These are phyloP conservation scores for Tardiomyces blankii DNA, from an alignment of 1,139 yeast species.

Conservation along the genomic window DNA sequence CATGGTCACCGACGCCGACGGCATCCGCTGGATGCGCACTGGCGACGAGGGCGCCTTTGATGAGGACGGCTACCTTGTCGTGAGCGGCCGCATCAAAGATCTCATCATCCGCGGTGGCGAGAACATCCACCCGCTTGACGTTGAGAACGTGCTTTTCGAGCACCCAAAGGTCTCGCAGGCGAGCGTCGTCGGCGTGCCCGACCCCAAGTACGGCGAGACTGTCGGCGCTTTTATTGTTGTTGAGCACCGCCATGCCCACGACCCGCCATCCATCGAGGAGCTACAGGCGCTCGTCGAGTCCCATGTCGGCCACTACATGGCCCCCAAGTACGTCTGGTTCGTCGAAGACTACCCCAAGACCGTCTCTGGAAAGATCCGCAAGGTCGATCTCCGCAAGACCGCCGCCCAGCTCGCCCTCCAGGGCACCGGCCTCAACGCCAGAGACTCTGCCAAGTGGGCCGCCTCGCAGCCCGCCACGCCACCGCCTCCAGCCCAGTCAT, in stretches of 20 bases:
- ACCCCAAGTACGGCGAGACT: constrained; percentile 23
- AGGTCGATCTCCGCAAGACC: constrained; percentile 19
- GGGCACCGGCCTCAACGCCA: not conserved
- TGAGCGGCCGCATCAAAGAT: constrained; percentile 27
- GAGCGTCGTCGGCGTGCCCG: constrained; percentile 24
- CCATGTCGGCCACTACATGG: constrained; percentile 23
- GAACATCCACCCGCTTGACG: constrained; percentile 25
- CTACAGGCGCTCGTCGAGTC: constrained; percentile 15
- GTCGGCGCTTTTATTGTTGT: constrained; percentile 23
- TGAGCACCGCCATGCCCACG: constrained; percentile 11
- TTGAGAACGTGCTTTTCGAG: constrained; percentile 22
- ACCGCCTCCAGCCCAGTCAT: no score
- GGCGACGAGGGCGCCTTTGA: constrained; percentile 27
- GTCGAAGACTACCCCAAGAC: constrained; percentile 26
- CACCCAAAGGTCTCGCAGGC: constrained; percentile 23
- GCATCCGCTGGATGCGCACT: constrained; percentile 24
- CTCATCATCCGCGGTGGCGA: constrained; percentile 28
- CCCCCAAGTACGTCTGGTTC: constrained; percentile 20
- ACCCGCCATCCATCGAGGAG: constrained; percentile 8
- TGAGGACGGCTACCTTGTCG: constrained; percentile 19
- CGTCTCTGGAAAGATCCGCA: constrained; percentile 25
- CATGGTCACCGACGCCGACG: constrained; percentile 15
- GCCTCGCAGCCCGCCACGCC: no score
- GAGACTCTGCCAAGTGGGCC: not conserved
- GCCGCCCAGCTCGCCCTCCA: constrained; percentile 7